Percentiles rank a stretch among this genome's conserved stretches.
These are phyloP conservation scores for Thermomyces lanuginosus DNA, from an alignment of 2,329 filamentous ascomycete genomes.

Conservation along the genomic window DNA sequence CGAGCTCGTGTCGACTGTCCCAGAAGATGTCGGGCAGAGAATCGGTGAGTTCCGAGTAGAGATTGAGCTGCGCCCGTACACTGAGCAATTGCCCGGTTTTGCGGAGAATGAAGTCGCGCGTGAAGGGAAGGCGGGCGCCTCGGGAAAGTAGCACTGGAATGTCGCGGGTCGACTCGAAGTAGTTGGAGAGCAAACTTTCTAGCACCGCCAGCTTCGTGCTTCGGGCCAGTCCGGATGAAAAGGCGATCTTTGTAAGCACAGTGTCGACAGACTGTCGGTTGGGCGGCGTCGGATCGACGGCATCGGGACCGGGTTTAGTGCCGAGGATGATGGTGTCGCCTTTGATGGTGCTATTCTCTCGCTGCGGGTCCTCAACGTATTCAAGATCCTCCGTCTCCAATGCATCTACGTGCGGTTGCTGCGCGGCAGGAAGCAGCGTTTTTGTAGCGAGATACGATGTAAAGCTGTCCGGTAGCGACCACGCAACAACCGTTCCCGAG, in stretches of 20 bases:
- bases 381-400: slow-evolving; percentile 83
- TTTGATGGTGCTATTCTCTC: slow-evolving; percentile 60
- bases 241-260: slow-evolving; percentile 84
- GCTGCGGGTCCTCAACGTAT: slow-evolving; percentile 57
- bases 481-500: slow-evolving; percentile 82
- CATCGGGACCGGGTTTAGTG: slow-evolving; percentile 37
- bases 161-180: slow-evolving; percentile 70
- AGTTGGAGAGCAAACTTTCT: slow-evolving; percentile 63
- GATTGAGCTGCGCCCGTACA: slow-evolving; percentile 80
- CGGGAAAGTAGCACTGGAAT: slow-evolving; percentile 65
- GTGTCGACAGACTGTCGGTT: slow-evolving; percentile 34
- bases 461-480: slow-evolving; percentile 66
- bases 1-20: slow-evolving; percentile 77
- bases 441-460: slow-evolving; percentile 53
- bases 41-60: slow-evolving; percentile 93
- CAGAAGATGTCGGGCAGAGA: slow-evolving; percentile 91
- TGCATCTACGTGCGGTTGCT: slow-evolving; percentile 52
- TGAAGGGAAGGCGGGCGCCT: slow-evolving; percentile 47
- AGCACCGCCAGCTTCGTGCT: slow-evolving; percentile 88
- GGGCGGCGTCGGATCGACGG: slow-evolving; percentile 9
- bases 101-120: slow-evolving; percentile 64
- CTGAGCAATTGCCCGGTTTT: slow-evolving; percentile 87
- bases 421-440: slow-evolving; percentile 58
- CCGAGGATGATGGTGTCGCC: slow-evolving; percentile 83
- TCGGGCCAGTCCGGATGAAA: slow-evolving; percentile 81